phyloP scores from a whole-genome alignment of 78 protist species.

The Capsaspora owczarzaki region DNA sequence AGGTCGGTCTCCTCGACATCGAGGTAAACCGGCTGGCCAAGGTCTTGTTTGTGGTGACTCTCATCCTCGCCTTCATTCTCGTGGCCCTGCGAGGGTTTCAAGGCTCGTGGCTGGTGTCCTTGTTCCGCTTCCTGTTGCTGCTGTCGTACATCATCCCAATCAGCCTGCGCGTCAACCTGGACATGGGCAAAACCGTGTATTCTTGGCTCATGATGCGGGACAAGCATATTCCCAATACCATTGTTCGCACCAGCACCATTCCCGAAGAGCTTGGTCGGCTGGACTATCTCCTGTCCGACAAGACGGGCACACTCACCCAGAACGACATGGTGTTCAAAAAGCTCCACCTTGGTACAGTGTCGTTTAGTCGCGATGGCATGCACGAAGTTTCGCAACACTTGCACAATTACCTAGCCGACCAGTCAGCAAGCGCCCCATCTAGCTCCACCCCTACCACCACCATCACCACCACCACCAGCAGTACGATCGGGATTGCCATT shows the following conservation, averaged over 20 bases:
- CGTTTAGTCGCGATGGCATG: constrained; percentile 51
- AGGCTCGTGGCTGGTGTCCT: constrained; percentile 58
- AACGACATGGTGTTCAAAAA: constrained; percentile 51
- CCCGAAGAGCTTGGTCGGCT: constrained; percentile 97
- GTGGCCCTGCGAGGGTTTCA: constrained; percentile 59
- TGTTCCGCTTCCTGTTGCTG: constrained; percentile 82
- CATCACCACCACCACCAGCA: no score
- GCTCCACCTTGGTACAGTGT: constrained; percentile 57
- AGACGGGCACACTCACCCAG: constrained; percentile 97
- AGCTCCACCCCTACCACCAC: no score
- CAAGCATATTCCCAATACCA: constrained; percentile 19
- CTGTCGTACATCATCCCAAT: constrained; percentile 96
- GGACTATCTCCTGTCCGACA: constrained; percentile 88
- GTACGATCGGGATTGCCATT: no score
- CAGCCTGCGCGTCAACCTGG: constrained; percentile 75
- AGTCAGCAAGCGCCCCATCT: no score
- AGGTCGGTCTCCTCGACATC: constrained; percentile 78
- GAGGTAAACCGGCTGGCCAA: constrained; percentile 82
- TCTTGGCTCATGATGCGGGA: constrained; percentile 67
- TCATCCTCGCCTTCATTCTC: constrained; percentile 65
- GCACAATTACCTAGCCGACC: no score
- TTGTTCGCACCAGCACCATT: constrained; percentile 71
- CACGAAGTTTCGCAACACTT: constrained; percentile 25
- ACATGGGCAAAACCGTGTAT: constrained; percentile 71
- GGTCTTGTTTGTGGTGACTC: constrained; percentile 59